Evolutionary conservation across 257 asterid species (phyloP), one percentile per base, ranked within the genome.

Genomic region (Ballota nigra): DNA sequence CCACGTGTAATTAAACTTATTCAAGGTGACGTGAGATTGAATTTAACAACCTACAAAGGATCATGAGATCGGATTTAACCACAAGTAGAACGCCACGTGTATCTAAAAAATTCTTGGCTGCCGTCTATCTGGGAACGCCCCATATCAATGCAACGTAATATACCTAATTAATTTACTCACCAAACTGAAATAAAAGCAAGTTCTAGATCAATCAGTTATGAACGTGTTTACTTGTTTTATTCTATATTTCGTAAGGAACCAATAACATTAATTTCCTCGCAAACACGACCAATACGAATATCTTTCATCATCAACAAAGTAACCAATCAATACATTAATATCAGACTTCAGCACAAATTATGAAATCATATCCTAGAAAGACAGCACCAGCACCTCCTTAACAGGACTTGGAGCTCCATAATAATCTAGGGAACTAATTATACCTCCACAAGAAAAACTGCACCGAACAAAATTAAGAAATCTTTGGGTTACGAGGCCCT

Each of bases 361-460:
- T 13, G 43, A 9, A 59, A 41, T 51, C 63, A 28, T 23, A 43
- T 18, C 57, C 20, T 4, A 64, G 57, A 60, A 18, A 64, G 31
- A 38, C 45, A 66, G 68, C 20, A 66, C 8, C 59, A 66, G 13
- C 9, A 72, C 52, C 61, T 28, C 71, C 76, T 40, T 13, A 53
- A 53, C 23, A 40, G 12, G 55, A 62, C 40, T 23, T 11, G 38
- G 8, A 62, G 56, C 64, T 51, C 62, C 55, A 24, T 15, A 34
- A 18, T 4, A 11, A 41, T 12, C n/a, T 41, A 16, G 5, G 4
- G 11, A 12, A 2, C 43, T 36, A 36, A 8, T 36, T 36, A 36
- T 36, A 36, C 43, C 56, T 49, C 56, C 56, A 49, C 23, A 41
- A 11, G 16, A 12, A 52, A n/a, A 26, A 63, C 8, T 26, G 47